phyloP scores from a whole-genome alignment of 2,329 filamentous ascomycete species.

The Fusarium sp. region DNA sequence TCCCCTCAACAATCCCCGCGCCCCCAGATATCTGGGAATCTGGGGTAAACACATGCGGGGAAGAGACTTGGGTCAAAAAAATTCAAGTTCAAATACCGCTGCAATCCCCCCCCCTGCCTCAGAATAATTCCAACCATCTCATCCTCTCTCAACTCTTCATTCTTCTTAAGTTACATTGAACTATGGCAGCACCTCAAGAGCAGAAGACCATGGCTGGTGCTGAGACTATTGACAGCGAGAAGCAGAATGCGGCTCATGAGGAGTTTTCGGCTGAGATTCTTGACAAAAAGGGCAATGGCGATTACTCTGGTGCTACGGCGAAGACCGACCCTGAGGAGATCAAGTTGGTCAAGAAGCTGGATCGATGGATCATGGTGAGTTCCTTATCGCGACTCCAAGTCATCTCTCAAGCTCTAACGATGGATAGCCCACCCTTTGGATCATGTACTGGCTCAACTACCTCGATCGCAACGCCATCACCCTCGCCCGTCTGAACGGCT shows the following conservation, averaged over 20 bases:
- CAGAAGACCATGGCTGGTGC: constrained; percentile 15
- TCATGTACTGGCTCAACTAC: constrained; percentile 58
- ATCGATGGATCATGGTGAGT: constrained; percentile 39
- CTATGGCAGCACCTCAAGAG: constrained; percentile 21
- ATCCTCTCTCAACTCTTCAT: not conserved
- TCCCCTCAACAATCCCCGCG: constrained; percentile 30
- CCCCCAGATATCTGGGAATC: constrained; percentile 31
- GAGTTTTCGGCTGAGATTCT: constrained; percentile 37
- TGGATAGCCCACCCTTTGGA: constrained; percentile 51
- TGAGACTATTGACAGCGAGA: constrained; percentile 34
- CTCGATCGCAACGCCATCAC: constrained; percentile 69
- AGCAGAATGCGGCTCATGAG: constrained; percentile 36
- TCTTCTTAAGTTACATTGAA: not conserved
- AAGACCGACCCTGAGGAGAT: constrained; percentile 43
- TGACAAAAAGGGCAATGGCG: constrained; percentile 35
- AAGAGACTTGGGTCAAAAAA: not conserved
- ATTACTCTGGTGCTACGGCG: constrained; percentile 38
- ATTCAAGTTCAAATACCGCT: constrained; percentile 35
- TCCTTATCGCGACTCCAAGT: fast-evolving
- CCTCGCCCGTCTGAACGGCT: constrained; percentile 65
- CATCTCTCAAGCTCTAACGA: not conserved
- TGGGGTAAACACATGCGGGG: constrained; percentile 37
- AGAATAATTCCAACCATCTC: not conserved
- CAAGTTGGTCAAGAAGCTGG: constrained; percentile 37
- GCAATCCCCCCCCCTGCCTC: constrained; percentile 6